Percentiles rank a stretch among this genome's conserved stretches.
phyloP scores from a whole-genome alignment of 192 early-diverging fungal genomes.

The Coemansia sp. region DNA sequence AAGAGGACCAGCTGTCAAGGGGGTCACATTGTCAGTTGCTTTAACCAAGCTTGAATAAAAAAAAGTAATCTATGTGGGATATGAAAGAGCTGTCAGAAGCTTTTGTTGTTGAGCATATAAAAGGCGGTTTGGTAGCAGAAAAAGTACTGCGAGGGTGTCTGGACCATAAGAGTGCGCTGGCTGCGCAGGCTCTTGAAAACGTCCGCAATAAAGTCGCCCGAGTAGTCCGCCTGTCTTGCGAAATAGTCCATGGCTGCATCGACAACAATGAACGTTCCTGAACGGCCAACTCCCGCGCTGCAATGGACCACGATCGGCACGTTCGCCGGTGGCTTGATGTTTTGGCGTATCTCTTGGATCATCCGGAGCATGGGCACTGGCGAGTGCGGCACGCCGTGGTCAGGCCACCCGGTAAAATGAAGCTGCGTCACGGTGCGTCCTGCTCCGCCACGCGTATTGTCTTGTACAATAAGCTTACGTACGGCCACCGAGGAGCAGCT shows the following conservation, averaged over 20 bases:
- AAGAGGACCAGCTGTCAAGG: too few species aligned
- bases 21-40: too few species aligned
- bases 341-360: conserved; percentile 25
- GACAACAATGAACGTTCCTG: conserved; percentile 44
- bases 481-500: conserved; percentile 53
- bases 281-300: conserved; percentile 52
- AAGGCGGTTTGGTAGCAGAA: conserved; percentile 72
- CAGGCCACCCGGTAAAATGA: conserved; percentile 79
- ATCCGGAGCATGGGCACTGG: conserved; percentile 53
- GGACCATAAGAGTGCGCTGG: conserved; percentile 81
- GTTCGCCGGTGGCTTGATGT: conserved; percentile 6
- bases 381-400: conserved; percentile 68
- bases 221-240: conserved; percentile 27
- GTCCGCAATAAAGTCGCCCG: conserved; percentile 62
- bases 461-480: conserved; percentile 20
- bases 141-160: conserved; percentile 70
- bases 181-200: conserved; percentile 59
- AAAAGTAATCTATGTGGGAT: too few species aligned
- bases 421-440: conserved; percentile 59
- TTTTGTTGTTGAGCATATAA: conserved; percentile 22
- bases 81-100: too few species aligned
- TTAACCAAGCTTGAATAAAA: too few species aligned
- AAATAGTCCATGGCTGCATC: conserved; percentile 39
- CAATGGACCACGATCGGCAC: conserved; percentile 51
- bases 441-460: conserved; percentile 23